Evolutionary conservation across 1,139 yeast species (phyloP), one percentile per base, ranked within the genome.

Genomic region (Saccharomyces pastorianus): DNA sequence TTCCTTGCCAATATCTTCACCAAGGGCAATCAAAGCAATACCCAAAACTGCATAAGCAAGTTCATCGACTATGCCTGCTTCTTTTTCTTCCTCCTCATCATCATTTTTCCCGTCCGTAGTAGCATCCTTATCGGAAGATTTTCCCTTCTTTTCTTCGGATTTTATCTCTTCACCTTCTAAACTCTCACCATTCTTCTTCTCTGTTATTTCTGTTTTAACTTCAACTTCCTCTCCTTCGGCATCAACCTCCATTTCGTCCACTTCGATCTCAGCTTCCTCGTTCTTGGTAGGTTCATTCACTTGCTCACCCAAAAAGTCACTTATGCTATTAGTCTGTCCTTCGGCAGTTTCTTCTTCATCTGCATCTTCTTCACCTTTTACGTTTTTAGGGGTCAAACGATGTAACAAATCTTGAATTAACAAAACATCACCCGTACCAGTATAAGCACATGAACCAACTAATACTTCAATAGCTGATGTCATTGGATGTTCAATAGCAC

Each of bases 1-100:
- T 64, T 93, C 98, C 71, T 88, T 95, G 46, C 99, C 99, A 71
- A 95, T 88, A 60, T 89, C 96, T 72, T 95, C 99, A 59, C 99
- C 99, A 89, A 95, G 85, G 28, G 98, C 95, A 67, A 95, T 88
- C 63, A 87, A 80, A 0, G 98, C 99, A 62, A 95, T 80, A 57
- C 99, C 99, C 53, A 95, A 78, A 23, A 95, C 98, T 4, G 98
- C 95, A 66, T 88, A 88, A 66, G 90, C 90, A 65, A 82, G 81
- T 56, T 85, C 79, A 62, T 83, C 85, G 7, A 60, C 59, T 42
- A 57, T 54, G 11, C 65, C 64, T 26, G 58, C 54, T 59, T 84
- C 89, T 52, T 78, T 80, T 54, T 80, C 83, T 27, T 64, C 66
- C 38, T 63, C 51, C 46, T 61, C 62, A 4, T 51, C 53, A 27